A percentile compares a stretch with the other conserved stretches of the same genome.
Evolutionary conservation across 345 rosid species (phyloP).

Genomic region (Anastatica hierochuntica): DNA sequence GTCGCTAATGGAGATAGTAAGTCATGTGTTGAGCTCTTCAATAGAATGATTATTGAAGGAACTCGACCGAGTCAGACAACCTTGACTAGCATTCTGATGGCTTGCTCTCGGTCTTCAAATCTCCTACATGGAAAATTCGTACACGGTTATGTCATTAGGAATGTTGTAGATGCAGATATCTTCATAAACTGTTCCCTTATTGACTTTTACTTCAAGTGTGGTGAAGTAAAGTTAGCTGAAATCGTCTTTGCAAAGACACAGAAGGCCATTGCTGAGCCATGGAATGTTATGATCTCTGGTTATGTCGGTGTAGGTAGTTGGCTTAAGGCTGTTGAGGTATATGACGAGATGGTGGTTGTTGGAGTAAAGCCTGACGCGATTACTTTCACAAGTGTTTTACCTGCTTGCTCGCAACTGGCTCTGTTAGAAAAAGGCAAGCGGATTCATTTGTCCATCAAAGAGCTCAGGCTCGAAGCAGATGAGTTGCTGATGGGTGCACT

Average conservation of each 20-base stretch:
- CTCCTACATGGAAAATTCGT: constrained; percentile 44
- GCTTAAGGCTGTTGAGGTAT: constrained; percentile 39
- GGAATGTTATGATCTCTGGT: constrained; percentile 73
- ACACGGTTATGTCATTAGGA: constrained; percentile 46
- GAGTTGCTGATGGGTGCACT: constrained; percentile 58
- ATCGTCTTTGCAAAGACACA: constrained; percentile 31
- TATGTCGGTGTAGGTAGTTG: constrained; percentile 38
- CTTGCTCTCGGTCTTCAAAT: constrained; percentile 49
- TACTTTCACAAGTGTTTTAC: constrained; percentile 46
- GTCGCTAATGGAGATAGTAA: constrained; percentile 38
- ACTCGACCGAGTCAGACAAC: constrained; percentile 43
- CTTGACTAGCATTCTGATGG: constrained; percentile 42
- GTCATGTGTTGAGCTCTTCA: constrained; percentile 42
- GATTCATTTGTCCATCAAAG: constrained; percentile 38
- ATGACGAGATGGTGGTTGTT: constrained; percentile 35
- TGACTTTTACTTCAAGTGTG: constrained; percentile 60
- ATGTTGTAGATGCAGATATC: constrained; percentile 28
- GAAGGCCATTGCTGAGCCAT: constrained; percentile 23
- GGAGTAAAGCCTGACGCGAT: constrained; percentile 46
- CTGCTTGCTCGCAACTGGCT: constrained; percentile 63
- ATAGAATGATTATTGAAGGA: constrained; percentile 48
- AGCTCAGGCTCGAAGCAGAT: constrained; percentile 28
- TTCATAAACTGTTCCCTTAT: constrained; percentile 35
- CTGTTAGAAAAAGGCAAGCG: constrained; percentile 56
- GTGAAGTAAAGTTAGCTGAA: constrained; percentile 41